Conservation (phyloP, 345 rosid species). For the Eucalyptus pumila region DNA sequence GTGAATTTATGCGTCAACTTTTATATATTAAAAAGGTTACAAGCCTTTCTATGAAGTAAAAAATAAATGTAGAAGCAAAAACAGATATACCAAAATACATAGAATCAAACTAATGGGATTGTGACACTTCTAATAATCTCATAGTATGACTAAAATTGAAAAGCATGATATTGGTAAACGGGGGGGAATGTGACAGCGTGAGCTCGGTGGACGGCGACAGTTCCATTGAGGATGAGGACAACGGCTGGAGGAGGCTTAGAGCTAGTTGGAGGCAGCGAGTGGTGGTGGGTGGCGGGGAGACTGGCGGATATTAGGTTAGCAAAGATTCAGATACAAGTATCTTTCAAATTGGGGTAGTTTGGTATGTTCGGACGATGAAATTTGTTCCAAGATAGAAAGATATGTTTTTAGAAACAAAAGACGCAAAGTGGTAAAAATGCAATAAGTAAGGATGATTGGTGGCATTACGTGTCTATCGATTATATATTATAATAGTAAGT, state of each 20-base stretch:
- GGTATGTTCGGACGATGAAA: not conserved
- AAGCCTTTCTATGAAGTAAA: not conserved
- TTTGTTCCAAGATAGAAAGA: not conserved
- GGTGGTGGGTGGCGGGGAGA: not conserved
- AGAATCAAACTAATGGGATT: not conserved
- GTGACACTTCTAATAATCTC: not conserved
- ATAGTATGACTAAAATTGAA: not conserved
- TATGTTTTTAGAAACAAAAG: not conserved
- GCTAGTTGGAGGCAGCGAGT: not conserved
- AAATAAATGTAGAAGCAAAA: not conserved
- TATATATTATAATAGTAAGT: not conserved
- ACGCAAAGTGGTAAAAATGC: not conserved
- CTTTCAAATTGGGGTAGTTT: not conserved
- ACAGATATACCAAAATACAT: not conserved
- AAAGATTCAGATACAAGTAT: not conserved
- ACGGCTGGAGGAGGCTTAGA: not conserved
- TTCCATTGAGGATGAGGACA: not conserved
- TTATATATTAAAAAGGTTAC: too few relatives aligned
- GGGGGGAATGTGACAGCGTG: not conserved
- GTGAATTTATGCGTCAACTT: not conserved
- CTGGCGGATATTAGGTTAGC: not conserved
- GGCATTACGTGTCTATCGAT: not conserved
- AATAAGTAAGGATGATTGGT: accelerated
- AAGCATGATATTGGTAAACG: not conserved
- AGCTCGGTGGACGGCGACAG: not conserved